These are phyloP conservation scores for Aurinia saxatilis DNA, from an alignment of 345 rosid genomes.

Conservation along the genomic window DNA sequence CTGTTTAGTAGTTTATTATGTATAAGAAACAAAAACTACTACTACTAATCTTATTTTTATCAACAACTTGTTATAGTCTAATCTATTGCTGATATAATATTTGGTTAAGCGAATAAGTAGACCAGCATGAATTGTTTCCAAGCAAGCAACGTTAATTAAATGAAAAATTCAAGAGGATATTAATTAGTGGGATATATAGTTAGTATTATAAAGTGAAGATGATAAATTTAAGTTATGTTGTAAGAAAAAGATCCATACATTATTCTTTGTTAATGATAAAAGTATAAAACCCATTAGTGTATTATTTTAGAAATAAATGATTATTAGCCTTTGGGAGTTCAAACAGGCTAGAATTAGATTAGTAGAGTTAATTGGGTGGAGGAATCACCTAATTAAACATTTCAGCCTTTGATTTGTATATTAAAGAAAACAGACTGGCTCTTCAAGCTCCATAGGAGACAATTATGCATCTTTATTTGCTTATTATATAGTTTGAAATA, in stretches of 20 bases:
- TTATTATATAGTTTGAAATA: background rate
- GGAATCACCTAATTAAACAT: slow-evolving; percentile 4
- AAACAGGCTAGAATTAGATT: slow-evolving; percentile 6
- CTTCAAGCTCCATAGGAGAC: slow-evolving; percentile 24
- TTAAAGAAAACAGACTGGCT: slow-evolving; percentile 19
- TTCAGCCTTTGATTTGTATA: background rate
- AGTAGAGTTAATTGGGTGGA: slow-evolving; percentile 12
- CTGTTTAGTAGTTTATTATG: background rate
- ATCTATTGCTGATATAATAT: background rate
- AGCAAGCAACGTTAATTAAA: slow-evolving; percentile 9
- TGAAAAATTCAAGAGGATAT: background rate
- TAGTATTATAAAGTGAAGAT: background rate
- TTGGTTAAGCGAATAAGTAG: too few relatives aligned
- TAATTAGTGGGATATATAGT: background rate
- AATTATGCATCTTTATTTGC: background rate
- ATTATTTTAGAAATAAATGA: background rate
- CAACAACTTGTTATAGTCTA: background rate
- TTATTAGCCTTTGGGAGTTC: slow-evolving; percentile 12
- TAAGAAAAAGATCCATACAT: background rate
- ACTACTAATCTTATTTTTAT: background rate
- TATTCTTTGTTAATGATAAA: background rate
- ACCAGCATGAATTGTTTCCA: slow-evolving; percentile 9
- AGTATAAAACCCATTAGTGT: background rate
- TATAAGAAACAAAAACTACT: background rate
- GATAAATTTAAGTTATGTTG: background rate